phyloP scores from a whole-genome alignment of 805 yeast species.

The Komagataella mondaviorum region DNA sequence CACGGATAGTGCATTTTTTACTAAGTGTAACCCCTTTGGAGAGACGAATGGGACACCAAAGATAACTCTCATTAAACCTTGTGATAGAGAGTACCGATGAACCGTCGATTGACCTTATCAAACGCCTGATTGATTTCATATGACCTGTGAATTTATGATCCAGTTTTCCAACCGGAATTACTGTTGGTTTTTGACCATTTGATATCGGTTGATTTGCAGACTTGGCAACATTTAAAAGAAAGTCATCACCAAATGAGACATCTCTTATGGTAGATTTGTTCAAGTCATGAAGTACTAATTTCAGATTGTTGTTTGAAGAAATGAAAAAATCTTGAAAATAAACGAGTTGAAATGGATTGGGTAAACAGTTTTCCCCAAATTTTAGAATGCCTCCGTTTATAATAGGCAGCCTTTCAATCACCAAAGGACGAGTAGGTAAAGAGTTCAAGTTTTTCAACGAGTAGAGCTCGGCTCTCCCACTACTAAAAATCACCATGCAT shows the following conservation, averaged over 20 bases:
- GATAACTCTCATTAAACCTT: constrained; percentile 45
- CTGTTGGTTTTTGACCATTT: not conserved
- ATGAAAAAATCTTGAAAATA: constrained; percentile 12
- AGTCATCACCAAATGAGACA: constrained; percentile 16
- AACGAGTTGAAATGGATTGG: constrained; percentile 12
- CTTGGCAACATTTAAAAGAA: not conserved
- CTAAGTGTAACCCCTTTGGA: constrained; percentile 4
- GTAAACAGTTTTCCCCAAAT: constrained; percentile 14
- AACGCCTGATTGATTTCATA: constrained; percentile 57
- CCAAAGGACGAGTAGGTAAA: not conserved
- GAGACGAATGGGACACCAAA: constrained; percentile 38
- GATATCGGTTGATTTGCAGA: not conserved
- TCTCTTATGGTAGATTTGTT: constrained; percentile 19
- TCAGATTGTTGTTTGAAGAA: constrained; percentile 13
- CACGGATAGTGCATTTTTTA: not conserved
- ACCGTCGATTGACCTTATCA: constrained; percentile 59
- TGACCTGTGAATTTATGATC: constrained; percentile 72
- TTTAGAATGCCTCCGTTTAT: constrained; percentile 7
- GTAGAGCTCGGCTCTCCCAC: constrained; percentile 28
- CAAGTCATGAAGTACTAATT: constrained; percentile 32
- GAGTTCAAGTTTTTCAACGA: constrained; percentile 31
- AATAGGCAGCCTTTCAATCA: constrained; percentile 28
- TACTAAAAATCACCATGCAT: constrained; percentile 26
- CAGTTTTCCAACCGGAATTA: constrained; percentile 15
- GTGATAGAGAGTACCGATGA: constrained; percentile 43